A percentile compares a stretch with the other conserved stretches of the same genome.
phyloP scores from a whole-genome alignment of 306 rosid species.

The Mimosa pudica region DNA sequence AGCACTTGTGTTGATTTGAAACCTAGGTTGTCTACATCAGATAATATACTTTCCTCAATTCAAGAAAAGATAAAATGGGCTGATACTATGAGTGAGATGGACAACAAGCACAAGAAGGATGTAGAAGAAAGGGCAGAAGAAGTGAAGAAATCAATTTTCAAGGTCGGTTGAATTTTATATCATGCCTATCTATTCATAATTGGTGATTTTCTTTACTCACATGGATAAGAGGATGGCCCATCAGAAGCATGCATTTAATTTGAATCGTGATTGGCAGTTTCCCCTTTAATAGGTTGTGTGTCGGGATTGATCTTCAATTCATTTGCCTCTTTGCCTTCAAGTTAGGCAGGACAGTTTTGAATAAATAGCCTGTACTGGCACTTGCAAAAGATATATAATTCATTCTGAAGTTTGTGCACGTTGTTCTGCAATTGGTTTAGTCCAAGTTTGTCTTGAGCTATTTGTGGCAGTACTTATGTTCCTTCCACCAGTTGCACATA shows the following conservation, averaged over 20 bases:
- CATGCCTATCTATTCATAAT: slow-evolving; percentile 15
- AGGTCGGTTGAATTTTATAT: slow-evolving; percentile 82
- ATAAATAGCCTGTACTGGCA: slow-evolving; percentile 17
- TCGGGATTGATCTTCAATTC: slow-evolving; percentile 2
- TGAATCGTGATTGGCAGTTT: slow-evolving; percentile 13
- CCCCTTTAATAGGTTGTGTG: neutral
- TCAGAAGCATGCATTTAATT: slow-evolving; percentile 10
- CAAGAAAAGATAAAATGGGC: slow-evolving; percentile 99
- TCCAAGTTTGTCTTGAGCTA: neutral
- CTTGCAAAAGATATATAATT: slow-evolving; percentile 14
- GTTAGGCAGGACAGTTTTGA: slow-evolving; percentile 17
- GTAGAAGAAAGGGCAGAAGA: slow-evolving; percentile 89
- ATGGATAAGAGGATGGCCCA: slow-evolving; percentile 12
- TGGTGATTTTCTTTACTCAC: neutral
- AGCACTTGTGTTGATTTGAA: slow-evolving; percentile 35
- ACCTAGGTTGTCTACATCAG: slow-evolving; percentile 82
- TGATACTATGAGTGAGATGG: slow-evolving; percentile 74
- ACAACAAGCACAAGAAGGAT: slow-evolving; percentile 87
- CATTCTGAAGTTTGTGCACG: neutral
- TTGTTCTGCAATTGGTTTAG: slow-evolving; percentile 25
- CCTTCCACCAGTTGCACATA: neutral
- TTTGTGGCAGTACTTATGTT: slow-evolving; percentile 12
- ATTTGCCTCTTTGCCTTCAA: slow-evolving; percentile 4
- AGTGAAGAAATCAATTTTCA: slow-evolving; percentile 78
- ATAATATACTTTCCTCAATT: slow-evolving; percentile 76